phyloP scores from a whole-genome alignment of 2,329 filamentous ascomycete species.

The Paracoccidioides brasiliensis region DNA sequence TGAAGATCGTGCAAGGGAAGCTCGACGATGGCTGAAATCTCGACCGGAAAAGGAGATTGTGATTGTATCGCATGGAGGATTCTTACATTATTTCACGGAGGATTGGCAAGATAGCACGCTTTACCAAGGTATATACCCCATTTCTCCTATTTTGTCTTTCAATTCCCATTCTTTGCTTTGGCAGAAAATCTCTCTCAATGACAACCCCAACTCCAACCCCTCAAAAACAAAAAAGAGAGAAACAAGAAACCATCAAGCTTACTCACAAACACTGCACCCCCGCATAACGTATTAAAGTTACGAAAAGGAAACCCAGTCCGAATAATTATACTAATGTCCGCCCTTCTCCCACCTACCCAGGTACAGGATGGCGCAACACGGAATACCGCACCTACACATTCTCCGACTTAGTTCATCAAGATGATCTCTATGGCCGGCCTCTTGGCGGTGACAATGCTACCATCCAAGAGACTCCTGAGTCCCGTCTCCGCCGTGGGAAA shows the following conservation, averaged over 20 bases:
- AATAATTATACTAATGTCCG: conserved; percentile 13
- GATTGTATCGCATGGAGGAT: conserved; percentile 69
- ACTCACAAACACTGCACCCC: conserved; percentile 3
- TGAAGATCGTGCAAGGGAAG: conserved; percentile 46
- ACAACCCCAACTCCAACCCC: not conserved
- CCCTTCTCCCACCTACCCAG: conserved; percentile 26
- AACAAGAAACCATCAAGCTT: not conserved
- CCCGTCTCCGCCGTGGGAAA: conserved; percentile 30
- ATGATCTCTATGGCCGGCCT: conserved; percentile 28
- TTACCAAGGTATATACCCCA: conserved; percentile 28
- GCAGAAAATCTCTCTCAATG: not conserved
- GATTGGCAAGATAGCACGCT: conserved; percentile 55
- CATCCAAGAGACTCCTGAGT: conserved; percentile 30
- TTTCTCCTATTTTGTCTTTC: not conserved
- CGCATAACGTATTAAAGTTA: conserved; percentile 9
- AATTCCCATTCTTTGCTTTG: not conserved
- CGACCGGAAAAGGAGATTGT: conserved; percentile 53
- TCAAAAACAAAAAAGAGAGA: not conserved
- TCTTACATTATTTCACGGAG: conserved; percentile 72
- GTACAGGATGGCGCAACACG: conserved; percentile 62
- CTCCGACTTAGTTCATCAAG: conserved; percentile 37
- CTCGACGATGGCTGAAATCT: conserved; percentile 44
- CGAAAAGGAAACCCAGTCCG: conserved; percentile 10
- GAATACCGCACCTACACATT: conserved; percentile 60
- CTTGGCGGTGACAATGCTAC: conserved; percentile 29